Base-by-base conservation (phyloP, 106 monocot species). In the Dendrobium catenatum region DNA sequence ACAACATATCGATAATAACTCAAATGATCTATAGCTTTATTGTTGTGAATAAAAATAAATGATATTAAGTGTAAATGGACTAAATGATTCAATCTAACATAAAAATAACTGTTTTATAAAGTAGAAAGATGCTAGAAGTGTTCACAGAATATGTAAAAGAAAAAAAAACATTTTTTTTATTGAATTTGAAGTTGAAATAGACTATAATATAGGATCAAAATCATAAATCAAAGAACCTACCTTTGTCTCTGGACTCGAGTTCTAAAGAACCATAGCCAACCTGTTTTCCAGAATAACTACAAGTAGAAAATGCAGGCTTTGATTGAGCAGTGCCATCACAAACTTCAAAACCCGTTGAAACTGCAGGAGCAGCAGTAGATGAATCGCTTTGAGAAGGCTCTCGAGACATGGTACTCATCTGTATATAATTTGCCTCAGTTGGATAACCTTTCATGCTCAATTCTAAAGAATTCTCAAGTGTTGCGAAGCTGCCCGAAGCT, bases 361-460 rank as follows among this genome's bases (percentile, higher is more conserved):
- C 41, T 20, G 73, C 77, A 27, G 88, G 81, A 26, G 79, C 78
- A 79, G 87, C 91, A 88, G 84, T 80, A 9, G 88, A 88, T 42
- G 88, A 86, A 87, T 87, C 91, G 81, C 86, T 86, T 74, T 88
- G 91, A 9, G 88, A 87, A 79, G 83, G 85, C 67, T 87, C 88
- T 83, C 48, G 84, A 66, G 91, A 88, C n/a, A 79, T 27, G 49
- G 77, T 16, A 19, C 76, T 61, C 43, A 79, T 29, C 9, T 82
- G 85, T 13, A 83, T 73, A 47, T 87, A 81, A 66, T 83, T 87
- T 85, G 64, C 40, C 79, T 79, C 83, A 79, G 78, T 40, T 72
- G 79, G 72, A 77, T 81, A 83, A 42, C 73, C 82, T 68, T 84
- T 82, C 13, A 82, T 67, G 51, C 75, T 83, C 67, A 72, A 49